Percentiles rank a stretch among this genome's conserved stretches.
These are phyloP conservation scores for Rhodamnia rubescens DNA, from an alignment of 345 rosid species.

Conservation along the genomic window DNA sequence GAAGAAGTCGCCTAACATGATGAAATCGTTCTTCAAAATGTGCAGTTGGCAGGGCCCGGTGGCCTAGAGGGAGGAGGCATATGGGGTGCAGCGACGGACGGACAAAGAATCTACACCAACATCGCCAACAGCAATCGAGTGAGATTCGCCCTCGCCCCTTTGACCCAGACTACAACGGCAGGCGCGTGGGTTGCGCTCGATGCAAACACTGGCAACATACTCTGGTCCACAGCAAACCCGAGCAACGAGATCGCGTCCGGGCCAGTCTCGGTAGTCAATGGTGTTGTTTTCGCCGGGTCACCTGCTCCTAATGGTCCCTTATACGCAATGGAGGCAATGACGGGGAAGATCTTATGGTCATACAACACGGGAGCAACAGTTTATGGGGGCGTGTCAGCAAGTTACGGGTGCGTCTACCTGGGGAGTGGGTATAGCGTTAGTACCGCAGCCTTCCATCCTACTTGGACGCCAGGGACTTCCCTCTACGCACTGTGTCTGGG, in stretches of 20 bases:
- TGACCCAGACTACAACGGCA: constrained; percentile 22
- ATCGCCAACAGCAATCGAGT: constrained; percentile 19
- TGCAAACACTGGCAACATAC: constrained; percentile 20
- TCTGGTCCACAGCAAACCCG: constrained; percentile 32
- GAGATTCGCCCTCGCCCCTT: constrained; percentile 24
- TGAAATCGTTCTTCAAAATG: not conserved
- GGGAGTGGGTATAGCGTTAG: constrained; percentile 25
- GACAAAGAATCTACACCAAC: constrained; percentile 21
- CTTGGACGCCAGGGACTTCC: constrained; percentile 34
- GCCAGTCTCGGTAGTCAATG: constrained; percentile 24
- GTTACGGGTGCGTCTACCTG: constrained; percentile 32
- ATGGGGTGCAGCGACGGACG: constrained; percentile 35
- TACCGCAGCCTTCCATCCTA: constrained; percentile 18
- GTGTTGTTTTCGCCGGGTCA: constrained; percentile 27
- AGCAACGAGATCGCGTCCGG: constrained; percentile 24
- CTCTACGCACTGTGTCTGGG: constrained; percentile 20
- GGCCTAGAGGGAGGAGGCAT: constrained; percentile 20
- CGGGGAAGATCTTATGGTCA: constrained; percentile 25
- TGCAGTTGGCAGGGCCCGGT: constrained; percentile 31
- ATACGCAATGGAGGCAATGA: constrained; percentile 25
- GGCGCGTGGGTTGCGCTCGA: constrained; percentile 38
- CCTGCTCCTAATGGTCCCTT: constrained; percentile 29
- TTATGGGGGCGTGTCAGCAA: constrained; percentile 22
- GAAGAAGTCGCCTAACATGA: not conserved
- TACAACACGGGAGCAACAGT: constrained; percentile 29